Base-by-base conservation (phyloP, 768 basidiomycete genomes). In the Podaxis rugospora region DNA sequence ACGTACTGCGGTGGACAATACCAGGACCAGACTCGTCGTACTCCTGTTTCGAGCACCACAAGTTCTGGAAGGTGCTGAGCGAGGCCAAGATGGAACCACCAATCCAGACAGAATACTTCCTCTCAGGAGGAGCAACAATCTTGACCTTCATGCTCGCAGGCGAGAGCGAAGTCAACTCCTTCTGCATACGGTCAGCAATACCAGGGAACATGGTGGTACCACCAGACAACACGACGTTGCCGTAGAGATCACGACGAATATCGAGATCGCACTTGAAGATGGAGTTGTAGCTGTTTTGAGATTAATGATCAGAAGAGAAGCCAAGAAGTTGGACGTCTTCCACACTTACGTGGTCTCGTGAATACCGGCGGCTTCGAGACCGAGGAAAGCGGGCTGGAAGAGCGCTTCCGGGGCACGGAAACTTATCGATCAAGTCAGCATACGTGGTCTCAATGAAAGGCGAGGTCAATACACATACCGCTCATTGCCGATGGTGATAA, bases 121-220 rank as follows among this genome's bases (percentile, higher is more conserved):
- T 81, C 81, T 96, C 93, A 57, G 93, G 93, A 54, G 94, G 93
- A 62, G 93, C 91, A 62, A 93, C 89, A 59, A 95, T 93, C 86
- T 93, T 94, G 78, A 94, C 89, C 86, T 94, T 95, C 90, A 95
- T 90, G 77, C 89, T 92, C 61, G 90, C 83, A 27, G 94, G 93
- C 59, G 90, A 83, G 66, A 95, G 81, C 21, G 88, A 79, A 21
- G 90, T 90, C 72, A 96, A 80, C 78, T 96, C 93, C 82, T 93
- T 94, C 75, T 93, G 90, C 92, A 96, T 92, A 69, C 94, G 90
- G 76, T 96, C 94, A 67, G 93, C 86, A 69, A 96, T 95, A 80
- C 93, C 94, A 67, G 91, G 88, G 90, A 94, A 95, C 93, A 95
- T 95, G 70, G 92, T 94, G 64, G 91, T 92, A 71, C 93, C 93